Evolutionary conservation across 1,284 basidiomycete species (phyloP), one percentile per base, ranked within the genome.

Genomic region (Meripilus lineatus): DNA sequence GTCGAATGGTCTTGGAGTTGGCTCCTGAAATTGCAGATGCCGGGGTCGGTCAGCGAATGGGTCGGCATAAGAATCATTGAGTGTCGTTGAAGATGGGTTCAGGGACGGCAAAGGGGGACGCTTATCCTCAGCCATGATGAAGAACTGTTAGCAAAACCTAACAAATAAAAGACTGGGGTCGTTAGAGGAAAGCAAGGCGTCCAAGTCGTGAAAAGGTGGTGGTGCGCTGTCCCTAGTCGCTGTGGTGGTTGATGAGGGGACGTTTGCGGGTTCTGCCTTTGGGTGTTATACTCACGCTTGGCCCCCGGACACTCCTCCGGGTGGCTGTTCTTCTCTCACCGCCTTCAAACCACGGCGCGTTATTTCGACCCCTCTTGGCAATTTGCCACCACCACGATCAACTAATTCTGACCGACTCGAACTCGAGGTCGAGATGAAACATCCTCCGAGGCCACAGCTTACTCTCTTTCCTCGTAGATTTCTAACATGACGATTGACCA

Each of bases 11-110:
- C 59, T 61, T 11, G 58, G 51, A 15, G 45, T n/a, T 33, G 76
- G 75, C 51, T 85, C 84, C 48, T 72, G 66, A 53, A 84, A 84
- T 40, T 77, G 77, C 32, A 77, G 68, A 41, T 71, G 72, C 44
- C 74, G 75, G 39, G 75, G 74, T 22, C 75, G 72, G 65, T 87
- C 84, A 42, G 76, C 71, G 58, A 87, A 89, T 15, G 85, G 85
- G 59, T 88, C 81, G n/a, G 64, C 68, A 38, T 67, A 62, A 49
- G 63, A 59, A 45, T 57, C 57, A 30, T 47, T 54, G 13, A 57
- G 22, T 38, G 58, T 52, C 21, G 52, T 15, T 28, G 65, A 58
- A 11, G 66, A 55, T 11, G 66, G 66, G 42, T 65, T 59, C 45
- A 65, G 59, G 25, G 70, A 69, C 40, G 69, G 67, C 32, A 69